phyloP scores from a whole-genome alignment of 106 monocot genomes.

The Posidonia australis region DNA sequence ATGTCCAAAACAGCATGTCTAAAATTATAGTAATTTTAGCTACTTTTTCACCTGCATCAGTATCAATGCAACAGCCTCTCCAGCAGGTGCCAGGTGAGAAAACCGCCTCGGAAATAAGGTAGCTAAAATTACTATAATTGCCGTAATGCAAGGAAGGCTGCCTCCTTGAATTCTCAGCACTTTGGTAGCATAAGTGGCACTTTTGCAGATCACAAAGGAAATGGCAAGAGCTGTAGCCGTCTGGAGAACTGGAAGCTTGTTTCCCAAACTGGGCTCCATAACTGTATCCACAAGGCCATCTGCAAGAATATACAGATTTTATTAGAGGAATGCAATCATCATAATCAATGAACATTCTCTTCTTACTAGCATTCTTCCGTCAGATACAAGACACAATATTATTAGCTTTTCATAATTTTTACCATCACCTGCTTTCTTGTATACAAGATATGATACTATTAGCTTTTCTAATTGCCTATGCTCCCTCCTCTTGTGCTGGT shows the following conservation, averaged over 20 bases:
- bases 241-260: constrained; percentile 41
- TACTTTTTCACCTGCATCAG: constrained; percentile 56
- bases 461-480: too few species aligned
- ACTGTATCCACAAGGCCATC: constrained; percentile 11
- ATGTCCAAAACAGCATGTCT: neutral
- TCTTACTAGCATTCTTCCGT: neutral
- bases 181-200: constrained; percentile 3
- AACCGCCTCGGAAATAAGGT: constrained; percentile 57
- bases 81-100: constrained; percentile 55
- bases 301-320: constrained; percentile 8
- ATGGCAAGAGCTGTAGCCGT: constrained; percentile 52
- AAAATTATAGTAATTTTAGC: neutral
- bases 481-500: too few species aligned
- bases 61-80: constrained; percentile 68
- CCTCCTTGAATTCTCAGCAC: constrained; percentile 46
- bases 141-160: constrained; percentile 61
- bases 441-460: too few species aligned
- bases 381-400: neutral
- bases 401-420: too few species aligned
- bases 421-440: too few species aligned
- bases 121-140: constrained; percentile 54
- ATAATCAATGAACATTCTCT: neutral
- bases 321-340: neutral
- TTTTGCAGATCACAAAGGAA: constrained; percentile 72
- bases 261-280: constrained; percentile 9